Percentiles rank a stretch among this genome's conserved stretches.
phyloP scores from a whole-genome alignment of 257 asterid species.

The Plantago elongata region DNA sequence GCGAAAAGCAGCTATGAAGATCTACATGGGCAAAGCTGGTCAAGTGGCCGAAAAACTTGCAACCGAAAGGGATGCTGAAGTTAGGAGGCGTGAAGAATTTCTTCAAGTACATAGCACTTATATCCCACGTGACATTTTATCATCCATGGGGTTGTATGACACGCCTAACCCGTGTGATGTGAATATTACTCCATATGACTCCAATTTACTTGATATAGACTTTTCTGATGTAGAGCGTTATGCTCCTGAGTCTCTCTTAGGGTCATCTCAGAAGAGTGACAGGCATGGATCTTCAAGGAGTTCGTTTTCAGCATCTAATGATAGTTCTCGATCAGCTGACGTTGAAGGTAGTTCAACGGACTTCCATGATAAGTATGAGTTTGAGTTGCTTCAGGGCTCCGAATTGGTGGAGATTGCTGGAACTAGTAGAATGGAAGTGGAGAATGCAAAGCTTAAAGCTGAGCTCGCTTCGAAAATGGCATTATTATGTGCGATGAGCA shows the following conservation, averaged over 20 bases:
- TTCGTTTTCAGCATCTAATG: conserved; percentile 53
- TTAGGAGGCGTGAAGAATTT: conserved; percentile 83
- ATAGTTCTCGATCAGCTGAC: conserved; percentile 53
- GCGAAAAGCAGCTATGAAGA: conserved; percentile 87
- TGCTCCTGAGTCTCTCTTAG: conserved; percentile 85
- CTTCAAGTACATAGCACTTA: conserved; percentile 56
- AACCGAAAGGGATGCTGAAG: conserved; percentile 75
- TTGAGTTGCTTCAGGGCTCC: conserved; percentile 45
- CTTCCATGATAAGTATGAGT: conserved; percentile 43
- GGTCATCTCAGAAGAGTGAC: conserved; percentile 48
- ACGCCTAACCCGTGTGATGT: conserved; percentile 85
- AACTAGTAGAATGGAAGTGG: conserved; percentile 92
- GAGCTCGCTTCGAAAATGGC: conserved; percentile 98
- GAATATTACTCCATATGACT: conserved; percentile 74
- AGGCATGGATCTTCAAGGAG: conserved; percentile 49
- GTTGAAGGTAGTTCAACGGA: conserved; percentile 38
- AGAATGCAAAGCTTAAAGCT: conserved; percentile 91
- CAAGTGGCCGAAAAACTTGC: conserved; percentile 95
- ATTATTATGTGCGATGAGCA: conserved; percentile 57
- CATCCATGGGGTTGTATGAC: conserved; percentile 87
- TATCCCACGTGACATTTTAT: conserved; percentile 80
- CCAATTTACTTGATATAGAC: conserved; percentile 70
- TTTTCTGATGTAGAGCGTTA: conserved; percentile 73
- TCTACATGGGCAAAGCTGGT: conserved; percentile 98
- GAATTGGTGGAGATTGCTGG: conserved; percentile 91